These are phyloP conservation scores for Acanthamoeba sp. DNA, from an alignment of 208 protist species.

Conservation along the genomic window DNA sequence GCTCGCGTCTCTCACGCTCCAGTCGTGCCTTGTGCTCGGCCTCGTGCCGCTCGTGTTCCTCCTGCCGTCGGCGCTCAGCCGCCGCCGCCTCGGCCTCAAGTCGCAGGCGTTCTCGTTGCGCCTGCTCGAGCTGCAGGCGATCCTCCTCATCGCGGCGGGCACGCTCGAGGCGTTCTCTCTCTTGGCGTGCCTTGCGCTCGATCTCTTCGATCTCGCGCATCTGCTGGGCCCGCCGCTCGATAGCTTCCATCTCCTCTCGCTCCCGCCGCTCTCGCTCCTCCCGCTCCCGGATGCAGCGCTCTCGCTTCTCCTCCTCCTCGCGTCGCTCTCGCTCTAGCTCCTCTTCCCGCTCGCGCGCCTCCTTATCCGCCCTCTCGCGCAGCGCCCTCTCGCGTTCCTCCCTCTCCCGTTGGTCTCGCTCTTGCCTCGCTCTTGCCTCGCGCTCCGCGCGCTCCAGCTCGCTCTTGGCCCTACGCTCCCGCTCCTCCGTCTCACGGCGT, in stretches of 20 bases:
- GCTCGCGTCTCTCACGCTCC: not conserved
- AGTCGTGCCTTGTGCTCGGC: not conserved
- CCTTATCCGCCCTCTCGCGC: not conserved
- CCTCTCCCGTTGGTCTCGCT: too few relatives aligned
- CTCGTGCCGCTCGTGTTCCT: slow-evolving; percentile 3
- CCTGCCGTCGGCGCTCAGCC: not conserved
- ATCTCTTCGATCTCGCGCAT: too few relatives aligned
- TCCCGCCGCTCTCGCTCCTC: not conserved
- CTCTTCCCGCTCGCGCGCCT: not conserved
- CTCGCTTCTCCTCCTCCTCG: not conserved
- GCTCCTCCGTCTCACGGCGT: too few relatives aligned
- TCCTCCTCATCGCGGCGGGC: not conserved
- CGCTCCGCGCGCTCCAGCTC: too few relatives aligned
- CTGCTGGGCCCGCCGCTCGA: not conserved
- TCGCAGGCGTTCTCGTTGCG: not conserved
- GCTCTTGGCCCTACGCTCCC: too few relatives aligned
- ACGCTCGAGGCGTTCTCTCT: too few relatives aligned
- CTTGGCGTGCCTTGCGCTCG: too few relatives aligned
- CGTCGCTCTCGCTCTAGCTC: not conserved
- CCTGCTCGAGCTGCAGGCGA: not conserved
- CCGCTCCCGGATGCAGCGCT: not conserved
- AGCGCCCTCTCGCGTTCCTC: too few relatives aligned
- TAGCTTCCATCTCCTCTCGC: not conserved
- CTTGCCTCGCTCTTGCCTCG: too few relatives aligned
- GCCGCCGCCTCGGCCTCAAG: not conserved